Evolutionary conservation across 768 basidiomycete species (phyloP).

Genomic region (Lactarius quietus): DNA sequence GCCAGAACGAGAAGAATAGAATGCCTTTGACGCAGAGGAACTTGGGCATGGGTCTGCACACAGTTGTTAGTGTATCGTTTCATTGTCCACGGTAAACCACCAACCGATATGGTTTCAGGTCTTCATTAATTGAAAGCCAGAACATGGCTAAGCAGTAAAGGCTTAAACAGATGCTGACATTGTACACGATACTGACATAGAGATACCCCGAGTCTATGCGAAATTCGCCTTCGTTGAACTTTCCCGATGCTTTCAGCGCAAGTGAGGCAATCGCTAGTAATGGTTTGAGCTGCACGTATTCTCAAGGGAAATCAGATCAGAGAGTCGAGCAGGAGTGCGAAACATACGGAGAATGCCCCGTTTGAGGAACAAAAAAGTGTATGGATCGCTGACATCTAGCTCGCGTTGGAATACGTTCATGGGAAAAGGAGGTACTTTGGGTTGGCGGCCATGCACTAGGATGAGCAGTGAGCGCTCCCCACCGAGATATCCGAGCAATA

Average conservation of each 20-base stretch:
- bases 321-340: not conserved
- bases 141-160: slow-evolving; percentile 95
- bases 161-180: slow-evolving; percentile 72
- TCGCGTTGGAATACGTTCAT: slow-evolving; percentile 77
- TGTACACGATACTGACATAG: slow-evolving; percentile 85
- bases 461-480: slow-evolving; percentile 94
- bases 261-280: slow-evolving; percentile 79
- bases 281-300: slow-evolving; percentile 97
- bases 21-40: slow-evolving; percentile 99
- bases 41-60: slow-evolving; percentile 80
- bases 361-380: slow-evolving; percentile 90
- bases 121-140: slow-evolving; percentile 89
- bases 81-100: slow-evolving; percentile 29
- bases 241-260: slow-evolving; percentile 80
- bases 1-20: slow-evolving; percentile 99
- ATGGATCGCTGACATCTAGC: slow-evolving; percentile 92
- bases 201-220: slow-evolving; percentile 84
- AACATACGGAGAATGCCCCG: slow-evolving; percentile 87
- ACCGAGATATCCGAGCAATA: slow-evolving; percentile 80
- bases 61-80: not conserved
- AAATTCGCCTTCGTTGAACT: slow-evolving; percentile 88
- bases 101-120: slow-evolving; percentile 85
- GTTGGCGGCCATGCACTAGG: slow-evolving; percentile 84
- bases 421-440: slow-evolving; percentile 85
- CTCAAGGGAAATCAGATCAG: slow-evolving; percentile 40